phyloP scores from a whole-genome alignment of 1,139 yeast species.

The Suhomyces coccinellae region DNA sequence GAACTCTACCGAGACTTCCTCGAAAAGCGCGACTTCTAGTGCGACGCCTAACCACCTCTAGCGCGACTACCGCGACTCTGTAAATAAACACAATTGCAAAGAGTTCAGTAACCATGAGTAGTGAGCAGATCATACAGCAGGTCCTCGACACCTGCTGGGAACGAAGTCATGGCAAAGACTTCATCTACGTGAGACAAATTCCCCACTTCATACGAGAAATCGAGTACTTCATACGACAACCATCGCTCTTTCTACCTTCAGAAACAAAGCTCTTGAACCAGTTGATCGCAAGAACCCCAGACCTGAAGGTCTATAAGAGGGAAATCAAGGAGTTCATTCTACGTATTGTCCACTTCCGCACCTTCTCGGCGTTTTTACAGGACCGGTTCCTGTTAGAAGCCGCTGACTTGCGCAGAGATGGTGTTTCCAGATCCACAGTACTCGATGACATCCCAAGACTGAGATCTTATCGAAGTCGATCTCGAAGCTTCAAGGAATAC shows the following conservation, averaged over 20 bases:
- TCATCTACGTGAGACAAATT: slow-evolving; percentile 31
- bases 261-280: slow-evolving; percentile 29
- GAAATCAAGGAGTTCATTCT: slow-evolving; percentile 34
- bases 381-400: slow-evolving; percentile 26
- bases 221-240: slow-evolving; percentile 24
- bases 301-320: slow-evolving; percentile 26
- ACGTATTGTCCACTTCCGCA: slow-evolving; percentile 26
- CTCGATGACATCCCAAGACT: not conserved
- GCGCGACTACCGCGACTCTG: not conserved
- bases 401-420: slow-evolving; percentile 12
- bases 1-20: not conserved
- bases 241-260: slow-evolving; percentile 24
- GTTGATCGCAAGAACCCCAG: slow-evolving; percentile 31
- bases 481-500: not conserved
- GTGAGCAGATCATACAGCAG: slow-evolving; percentile 9
- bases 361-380: slow-evolving; percentile 27
- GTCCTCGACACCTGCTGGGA: slow-evolving; percentile 34
- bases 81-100: not conserved
- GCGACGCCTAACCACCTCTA: not conserved
- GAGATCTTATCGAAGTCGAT: not conserved
- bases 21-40: not conserved
- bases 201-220: slow-evolving; percentile 29
- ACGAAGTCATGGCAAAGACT: slow-evolving; percentile 18
- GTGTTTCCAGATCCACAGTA: not conserved
- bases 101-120: slow-evolving; percentile 1